phyloP scores from a whole-genome alignment of 108 stramenopile species.

The Nitzschia putrida region DNA sequence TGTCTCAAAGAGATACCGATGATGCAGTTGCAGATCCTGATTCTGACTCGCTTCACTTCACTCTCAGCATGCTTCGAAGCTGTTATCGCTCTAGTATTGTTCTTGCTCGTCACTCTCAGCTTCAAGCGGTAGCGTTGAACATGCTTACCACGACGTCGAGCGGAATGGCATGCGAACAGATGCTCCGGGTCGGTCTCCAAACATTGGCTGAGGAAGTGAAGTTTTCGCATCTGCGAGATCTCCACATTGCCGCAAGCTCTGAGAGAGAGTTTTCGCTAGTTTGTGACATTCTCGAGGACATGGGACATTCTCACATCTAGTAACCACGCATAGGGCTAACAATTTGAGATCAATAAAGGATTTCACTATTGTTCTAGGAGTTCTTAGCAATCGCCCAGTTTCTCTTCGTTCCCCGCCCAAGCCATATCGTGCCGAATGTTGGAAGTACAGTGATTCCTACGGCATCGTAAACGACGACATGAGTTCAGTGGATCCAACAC shows the following conservation, averaged over 20 bases:
- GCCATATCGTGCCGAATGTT: too few relatives aligned
- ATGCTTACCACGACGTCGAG: slow-evolving; percentile 1
- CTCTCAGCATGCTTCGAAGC: slow-evolving; percentile 13
- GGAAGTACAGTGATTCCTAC: too few relatives aligned
- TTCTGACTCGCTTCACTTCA: slow-evolving; percentile 9
- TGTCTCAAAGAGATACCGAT: background rate
- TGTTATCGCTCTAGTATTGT: slow-evolving; percentile 28
- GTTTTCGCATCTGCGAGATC: slow-evolving; percentile 18
- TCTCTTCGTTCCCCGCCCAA: too few relatives aligned
- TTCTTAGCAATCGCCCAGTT: too few relatives aligned
- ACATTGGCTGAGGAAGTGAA: slow-evolving; percentile 24
- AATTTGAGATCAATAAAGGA: too few relatives aligned
- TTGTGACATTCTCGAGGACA: slow-evolving; percentile 3
- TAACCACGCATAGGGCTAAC: background rate
- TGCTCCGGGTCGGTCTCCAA: slow-evolving; percentile 13
- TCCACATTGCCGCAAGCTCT: slow-evolving; percentile 13
- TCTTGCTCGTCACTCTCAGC: slow-evolving; percentile 18
- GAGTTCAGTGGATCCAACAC: too few relatives aligned
- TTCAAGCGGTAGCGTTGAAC: slow-evolving; percentile 20
- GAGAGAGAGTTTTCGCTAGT: slow-evolving; percentile 3
- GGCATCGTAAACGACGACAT: too few relatives aligned
- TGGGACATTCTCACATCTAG: slow-evolving; percentile 24
- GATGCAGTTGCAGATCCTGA: background rate
- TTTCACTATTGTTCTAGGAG: too few relatives aligned
- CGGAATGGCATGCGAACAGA: slow-evolving; percentile 2